Conservation (phyloP, 2,329 filamentous ascomycete species). For the Nannizzia gypsea region DNA sequence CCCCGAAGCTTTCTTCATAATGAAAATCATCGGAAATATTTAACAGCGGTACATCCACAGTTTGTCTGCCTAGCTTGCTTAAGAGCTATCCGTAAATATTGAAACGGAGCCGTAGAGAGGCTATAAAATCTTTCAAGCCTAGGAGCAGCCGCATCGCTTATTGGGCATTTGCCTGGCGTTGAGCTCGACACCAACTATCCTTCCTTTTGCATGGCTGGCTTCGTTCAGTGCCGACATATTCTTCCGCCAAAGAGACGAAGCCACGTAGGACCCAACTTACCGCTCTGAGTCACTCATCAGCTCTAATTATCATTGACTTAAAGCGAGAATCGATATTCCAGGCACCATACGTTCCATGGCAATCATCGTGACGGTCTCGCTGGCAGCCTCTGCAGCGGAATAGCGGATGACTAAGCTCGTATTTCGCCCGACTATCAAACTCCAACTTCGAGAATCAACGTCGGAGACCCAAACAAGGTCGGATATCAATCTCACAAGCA, state of each 20-base stretch:
- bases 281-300: background rate
- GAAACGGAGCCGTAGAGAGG: background rate
- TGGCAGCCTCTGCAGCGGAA: background rate
- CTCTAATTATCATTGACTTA: background rate
- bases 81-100: background rate
- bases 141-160: too few relatives aligned
- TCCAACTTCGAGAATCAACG: background rate
- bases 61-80: background rate
- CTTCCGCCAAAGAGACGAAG: background rate
- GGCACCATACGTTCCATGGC: background rate
- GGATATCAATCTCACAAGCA: conserved; percentile 15
- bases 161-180: too few relatives aligned
- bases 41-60: conserved; percentile 30
- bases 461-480: background rate
- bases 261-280: background rate
- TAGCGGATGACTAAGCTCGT: conserved; percentile 1
- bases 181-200: too few relatives aligned
- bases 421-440: background rate
- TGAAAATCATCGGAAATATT: conserved; percentile 39
- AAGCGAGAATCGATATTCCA: background rate
- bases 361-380: background rate
- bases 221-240: background rate
- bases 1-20: conserved; percentile 32
- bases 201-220: background rate
- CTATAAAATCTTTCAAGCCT: too few relatives aligned